A percentile compares a stretch with the other conserved stretches of the same genome.
These are phyloP conservation scores for Coemansia sp. DNA, from an alignment of 192 early-diverging fungal species.

Conservation along the genomic window DNA sequence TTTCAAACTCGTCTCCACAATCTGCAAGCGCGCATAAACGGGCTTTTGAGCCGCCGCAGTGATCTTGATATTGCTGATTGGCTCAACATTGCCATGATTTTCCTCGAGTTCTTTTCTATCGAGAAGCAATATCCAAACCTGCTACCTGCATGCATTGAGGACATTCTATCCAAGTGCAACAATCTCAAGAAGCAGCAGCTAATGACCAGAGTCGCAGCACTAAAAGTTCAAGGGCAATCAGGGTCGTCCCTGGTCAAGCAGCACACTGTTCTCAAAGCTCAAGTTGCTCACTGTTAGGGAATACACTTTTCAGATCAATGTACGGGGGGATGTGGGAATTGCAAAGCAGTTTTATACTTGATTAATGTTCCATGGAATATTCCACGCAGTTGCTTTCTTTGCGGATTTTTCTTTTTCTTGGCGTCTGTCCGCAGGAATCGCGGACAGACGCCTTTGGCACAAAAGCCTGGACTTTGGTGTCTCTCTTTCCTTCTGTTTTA, in stretches of 20 bases:
- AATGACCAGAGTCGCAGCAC: constrained; percentile 74
- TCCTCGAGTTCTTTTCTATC: constrained; percentile 87
- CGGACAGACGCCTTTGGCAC: neutral
- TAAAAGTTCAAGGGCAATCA: constrained; percentile 48
- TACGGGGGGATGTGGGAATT: too few species aligned
- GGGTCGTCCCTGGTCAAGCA: constrained; percentile 51
- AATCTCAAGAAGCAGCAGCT: constrained; percentile 83
- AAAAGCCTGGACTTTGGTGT: neutral
- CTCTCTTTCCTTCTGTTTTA: neutral
- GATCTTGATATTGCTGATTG: constrained; percentile 73
- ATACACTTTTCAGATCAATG: too few species aligned
- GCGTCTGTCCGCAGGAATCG: constrained; percentile 1
- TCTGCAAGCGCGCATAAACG: too few species aligned
- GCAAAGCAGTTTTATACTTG: too few species aligned
- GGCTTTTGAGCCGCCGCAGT: too few species aligned
- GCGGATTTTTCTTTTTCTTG: constrained; percentile 6
- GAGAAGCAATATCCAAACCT: constrained; percentile 90
- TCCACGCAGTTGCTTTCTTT: constrained; percentile 14
- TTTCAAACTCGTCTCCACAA: too few species aligned
- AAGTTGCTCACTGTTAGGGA: constrained; percentile 46
- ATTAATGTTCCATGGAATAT: constrained; percentile 6
- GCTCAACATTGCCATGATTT: constrained; percentile 78
- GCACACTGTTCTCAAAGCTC: constrained; percentile 44
- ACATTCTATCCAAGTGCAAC: constrained; percentile 81
- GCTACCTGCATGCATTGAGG: constrained; percentile 88